Conservation (phyloP, 805 yeast species). For the Candida insectorum region DNA sequence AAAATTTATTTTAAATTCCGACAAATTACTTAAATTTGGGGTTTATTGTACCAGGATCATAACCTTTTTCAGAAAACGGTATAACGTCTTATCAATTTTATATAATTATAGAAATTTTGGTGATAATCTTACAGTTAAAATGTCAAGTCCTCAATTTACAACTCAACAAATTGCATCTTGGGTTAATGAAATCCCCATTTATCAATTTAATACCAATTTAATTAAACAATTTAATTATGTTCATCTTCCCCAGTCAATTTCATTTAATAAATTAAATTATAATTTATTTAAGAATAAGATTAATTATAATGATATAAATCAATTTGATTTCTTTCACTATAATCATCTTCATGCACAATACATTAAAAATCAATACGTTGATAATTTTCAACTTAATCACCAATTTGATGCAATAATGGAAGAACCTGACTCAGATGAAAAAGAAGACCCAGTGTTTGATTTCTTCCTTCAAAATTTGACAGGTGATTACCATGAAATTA, state of each 20-base stretch:
- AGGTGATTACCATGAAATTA: neutral
- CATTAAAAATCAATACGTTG: too few species aligned
- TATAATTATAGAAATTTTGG: conserved; percentile 15
- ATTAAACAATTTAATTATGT: conserved; percentile 15
- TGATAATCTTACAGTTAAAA: conserved; percentile 7
- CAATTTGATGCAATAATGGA: too few species aligned
- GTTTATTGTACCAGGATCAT: conserved; percentile 16
- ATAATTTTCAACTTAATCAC: conserved; percentile 4
- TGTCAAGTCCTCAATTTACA: conserved; percentile 2
- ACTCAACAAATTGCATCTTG: neutral
- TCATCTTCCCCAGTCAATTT: conserved; percentile 20
- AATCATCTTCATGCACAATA: too few species aligned
- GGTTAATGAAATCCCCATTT: conserved; percentile 22
- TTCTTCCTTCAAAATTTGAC: conserved; percentile 3
- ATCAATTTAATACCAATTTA: conserved; percentile 12
- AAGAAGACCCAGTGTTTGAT: conserved; percentile 5
- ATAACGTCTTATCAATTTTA: conserved; percentile 14
- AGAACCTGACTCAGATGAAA: neutral
- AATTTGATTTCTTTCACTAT: too few species aligned
- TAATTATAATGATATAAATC: too few species aligned
- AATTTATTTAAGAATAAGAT: too few species aligned
- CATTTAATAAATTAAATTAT: too few species aligned
- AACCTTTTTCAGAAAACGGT: conserved; percentile 20
- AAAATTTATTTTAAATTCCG: neutral
- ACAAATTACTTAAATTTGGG: conserved; percentile 1